Percentiles rank a stretch among this genome's conserved stretches.
These are phyloP conservation scores for Fusarium sp. DNA, from an alignment of 2,329 filamentous ascomycete species.

Conservation along the genomic window DNA sequence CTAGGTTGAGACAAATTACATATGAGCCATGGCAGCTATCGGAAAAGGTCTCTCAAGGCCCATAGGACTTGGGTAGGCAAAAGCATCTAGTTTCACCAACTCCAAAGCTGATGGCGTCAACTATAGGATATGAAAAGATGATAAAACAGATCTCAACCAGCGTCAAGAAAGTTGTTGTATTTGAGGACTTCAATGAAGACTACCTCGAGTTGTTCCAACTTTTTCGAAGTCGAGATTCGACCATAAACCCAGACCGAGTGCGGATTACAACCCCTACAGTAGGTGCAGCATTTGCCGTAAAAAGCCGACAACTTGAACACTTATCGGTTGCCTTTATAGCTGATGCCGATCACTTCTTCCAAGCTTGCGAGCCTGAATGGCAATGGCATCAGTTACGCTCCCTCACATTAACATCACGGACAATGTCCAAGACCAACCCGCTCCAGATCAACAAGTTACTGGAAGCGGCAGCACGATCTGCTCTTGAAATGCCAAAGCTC, in stretches of 20 bases:
- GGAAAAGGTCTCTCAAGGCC: background rate
- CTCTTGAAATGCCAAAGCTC: constrained; percentile 24
- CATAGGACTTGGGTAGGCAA: constrained; percentile 2
- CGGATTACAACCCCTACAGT: background rate
- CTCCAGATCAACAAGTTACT: background rate
- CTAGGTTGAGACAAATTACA: constrained; percentile 12
- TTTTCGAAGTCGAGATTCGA: background rate
- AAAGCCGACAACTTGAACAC: constrained; percentile 2
- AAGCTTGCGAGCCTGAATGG: background rate
- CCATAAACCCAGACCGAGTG: constrained; percentile 5
- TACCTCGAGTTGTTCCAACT: constrained; percentile 15
- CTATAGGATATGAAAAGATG: constrained; percentile 7
- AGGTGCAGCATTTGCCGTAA: background rate
- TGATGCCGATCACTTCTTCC: constrained; percentile 17
- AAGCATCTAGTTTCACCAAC: background rate
- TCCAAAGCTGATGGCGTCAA: background rate
- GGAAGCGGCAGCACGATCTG: background rate
- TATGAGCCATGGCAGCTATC: constrained; percentile 32
- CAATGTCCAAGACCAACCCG: background rate
- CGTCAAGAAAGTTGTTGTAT: constrained; percentile 45
- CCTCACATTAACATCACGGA: constrained; percentile 4
- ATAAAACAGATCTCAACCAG: background rate
- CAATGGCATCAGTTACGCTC: constrained; percentile 4
- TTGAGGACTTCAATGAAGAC: constrained; percentile 39
- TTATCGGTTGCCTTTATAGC: constrained; percentile 23